Percentiles rank a stretch among this genome's conserved stretches.
Evolutionary conservation across 2,329 filamentous ascomycete genomes (phyloP).

Genomic region (Colletotrichum melonis): DNA sequence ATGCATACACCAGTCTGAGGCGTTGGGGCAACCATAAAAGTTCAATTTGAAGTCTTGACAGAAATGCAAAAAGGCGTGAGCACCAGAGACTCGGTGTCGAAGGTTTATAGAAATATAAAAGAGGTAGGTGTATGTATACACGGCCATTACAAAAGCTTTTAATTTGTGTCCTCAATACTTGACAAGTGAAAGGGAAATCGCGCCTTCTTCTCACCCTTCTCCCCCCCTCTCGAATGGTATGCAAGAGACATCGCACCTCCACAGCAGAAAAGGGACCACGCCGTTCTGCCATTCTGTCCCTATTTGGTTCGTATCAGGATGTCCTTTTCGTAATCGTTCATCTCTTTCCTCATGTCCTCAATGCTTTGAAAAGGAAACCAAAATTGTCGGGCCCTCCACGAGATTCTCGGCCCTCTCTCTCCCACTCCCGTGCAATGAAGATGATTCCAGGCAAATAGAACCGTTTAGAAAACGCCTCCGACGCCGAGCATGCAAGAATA

Average conservation of each 20-base stretch:
- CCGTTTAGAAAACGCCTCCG: neutral
- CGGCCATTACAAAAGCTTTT: neutral
- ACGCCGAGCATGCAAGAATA: conserved; percentile 25
- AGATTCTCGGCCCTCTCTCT: too few relatives aligned
- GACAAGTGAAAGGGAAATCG: neutral
- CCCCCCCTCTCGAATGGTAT: neutral
- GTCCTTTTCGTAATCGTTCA: neutral
- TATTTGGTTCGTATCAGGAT: neutral
- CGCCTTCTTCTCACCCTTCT: neutral
- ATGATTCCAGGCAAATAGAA: neutral
- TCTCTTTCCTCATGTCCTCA: neutral
- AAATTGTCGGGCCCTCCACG: too few relatives aligned
- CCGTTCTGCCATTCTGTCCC: neutral
- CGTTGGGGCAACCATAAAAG: too few relatives aligned
- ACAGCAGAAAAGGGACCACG: neutral
- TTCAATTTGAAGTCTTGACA: too few relatives aligned
- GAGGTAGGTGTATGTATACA: neutral
- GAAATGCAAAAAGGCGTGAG: too few relatives aligned
- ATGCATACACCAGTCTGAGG: too few relatives aligned
- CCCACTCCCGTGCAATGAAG: too few relatives aligned
- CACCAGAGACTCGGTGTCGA: neutral
- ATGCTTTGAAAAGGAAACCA: neutral
- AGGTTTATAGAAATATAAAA: neutral
- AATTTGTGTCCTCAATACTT: neutral
- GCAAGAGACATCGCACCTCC: neutral